phyloP scores from a whole-genome alignment of 192 early-diverging fungal species.

The Chytriomyces sp. region DNA sequence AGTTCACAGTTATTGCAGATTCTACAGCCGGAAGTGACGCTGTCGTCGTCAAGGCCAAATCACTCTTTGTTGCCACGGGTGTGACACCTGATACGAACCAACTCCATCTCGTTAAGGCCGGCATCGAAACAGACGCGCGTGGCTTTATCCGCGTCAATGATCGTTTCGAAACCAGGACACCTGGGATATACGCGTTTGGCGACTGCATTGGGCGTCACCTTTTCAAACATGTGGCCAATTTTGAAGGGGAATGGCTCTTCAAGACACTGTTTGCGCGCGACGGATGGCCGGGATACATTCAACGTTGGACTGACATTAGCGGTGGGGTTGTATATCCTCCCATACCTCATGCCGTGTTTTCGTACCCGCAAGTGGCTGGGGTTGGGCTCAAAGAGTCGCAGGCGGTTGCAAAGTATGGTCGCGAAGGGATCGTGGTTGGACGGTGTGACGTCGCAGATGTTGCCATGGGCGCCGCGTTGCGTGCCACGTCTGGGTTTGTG shows the following conservation, averaged over 20 bases:
- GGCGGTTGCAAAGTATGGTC: conserved; percentile 17
- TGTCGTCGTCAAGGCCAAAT: background rate
- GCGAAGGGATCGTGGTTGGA: conserved; percentile 35
- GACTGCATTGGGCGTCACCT: conserved; percentile 42
- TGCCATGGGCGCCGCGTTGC: conserved; percentile 43
- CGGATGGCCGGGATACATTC: background rate
- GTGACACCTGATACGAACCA: conserved; percentile 31
- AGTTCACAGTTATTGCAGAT: conserved; percentile 11
- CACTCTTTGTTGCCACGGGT: conserved; percentile 40
- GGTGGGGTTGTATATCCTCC: conserved; percentile 38
- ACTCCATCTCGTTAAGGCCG: conserved; percentile 11
- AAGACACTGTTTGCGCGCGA: conserved; percentile 11
- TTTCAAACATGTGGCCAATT: conserved; percentile 46
- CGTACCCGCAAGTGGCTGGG: conserved; percentile 41
- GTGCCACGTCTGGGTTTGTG: conserved; percentile 34
- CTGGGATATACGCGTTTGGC: conserved; percentile 38
- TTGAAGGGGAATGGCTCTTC: conserved; percentile 45
- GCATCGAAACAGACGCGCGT: conserved; percentile 11
- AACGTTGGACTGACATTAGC: background rate
- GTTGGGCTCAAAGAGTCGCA: conserved; percentile 40
- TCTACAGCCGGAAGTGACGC: background rate
- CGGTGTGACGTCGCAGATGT: conserved; percentile 27
- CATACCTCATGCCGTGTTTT: conserved; percentile 44
- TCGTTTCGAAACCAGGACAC: conserved; percentile 25
- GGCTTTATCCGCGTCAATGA: conserved; percentile 39